A percentile compares a stretch with the other conserved stretches of the same genome.
These are phyloP conservation scores for Colletotrichum karsti DNA, from an alignment of 2,329 filamentous ascomycete genomes.

Conservation along the genomic window DNA sequence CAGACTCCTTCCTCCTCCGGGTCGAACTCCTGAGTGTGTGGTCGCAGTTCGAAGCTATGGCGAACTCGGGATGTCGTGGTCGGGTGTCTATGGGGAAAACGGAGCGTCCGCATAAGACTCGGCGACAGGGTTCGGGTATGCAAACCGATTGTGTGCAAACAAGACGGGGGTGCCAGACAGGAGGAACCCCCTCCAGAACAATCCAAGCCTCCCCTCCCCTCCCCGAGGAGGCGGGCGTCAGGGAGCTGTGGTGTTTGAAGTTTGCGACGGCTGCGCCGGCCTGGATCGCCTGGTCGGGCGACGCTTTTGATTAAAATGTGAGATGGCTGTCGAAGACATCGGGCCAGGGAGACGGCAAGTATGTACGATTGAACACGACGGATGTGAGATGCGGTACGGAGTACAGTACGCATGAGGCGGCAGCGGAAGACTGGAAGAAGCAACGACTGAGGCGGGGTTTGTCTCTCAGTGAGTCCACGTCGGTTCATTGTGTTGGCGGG, in stretches of 20 bases:
- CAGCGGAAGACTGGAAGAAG: conserved; percentile 2
- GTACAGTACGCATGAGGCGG: neutral
- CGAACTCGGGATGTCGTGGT: neutral
- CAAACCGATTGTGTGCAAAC: conserved; percentile 11
- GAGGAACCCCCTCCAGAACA: neutral
- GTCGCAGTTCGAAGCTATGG: neutral
- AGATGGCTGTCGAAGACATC: neutral
- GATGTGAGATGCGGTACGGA: neutral
- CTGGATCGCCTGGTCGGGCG: conserved; percentile 5
- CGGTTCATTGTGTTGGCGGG: neutral
- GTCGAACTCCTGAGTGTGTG: neutral
- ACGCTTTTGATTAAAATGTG: neutral
- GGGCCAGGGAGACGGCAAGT: neutral
- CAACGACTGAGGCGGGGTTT: neutral
- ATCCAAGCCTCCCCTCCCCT: conserved; percentile 4
- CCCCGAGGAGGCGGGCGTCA: neutral
- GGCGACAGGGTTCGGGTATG: conserved; percentile 17
- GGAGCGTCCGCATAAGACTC: conserved; percentile 10
- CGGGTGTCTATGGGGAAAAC: neutral
- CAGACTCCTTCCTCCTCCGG: neutral
- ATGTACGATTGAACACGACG: neutral
- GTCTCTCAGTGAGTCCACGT: neutral
- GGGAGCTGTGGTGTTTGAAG: conserved; percentile 19
- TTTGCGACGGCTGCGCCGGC: conserved; percentile 10
- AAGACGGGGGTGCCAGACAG: conserved; percentile 12